These are phyloP conservation scores for Lenwebbia sp. DNA, from an alignment of 345 rosid genomes.

Conservation along the genomic window DNA sequence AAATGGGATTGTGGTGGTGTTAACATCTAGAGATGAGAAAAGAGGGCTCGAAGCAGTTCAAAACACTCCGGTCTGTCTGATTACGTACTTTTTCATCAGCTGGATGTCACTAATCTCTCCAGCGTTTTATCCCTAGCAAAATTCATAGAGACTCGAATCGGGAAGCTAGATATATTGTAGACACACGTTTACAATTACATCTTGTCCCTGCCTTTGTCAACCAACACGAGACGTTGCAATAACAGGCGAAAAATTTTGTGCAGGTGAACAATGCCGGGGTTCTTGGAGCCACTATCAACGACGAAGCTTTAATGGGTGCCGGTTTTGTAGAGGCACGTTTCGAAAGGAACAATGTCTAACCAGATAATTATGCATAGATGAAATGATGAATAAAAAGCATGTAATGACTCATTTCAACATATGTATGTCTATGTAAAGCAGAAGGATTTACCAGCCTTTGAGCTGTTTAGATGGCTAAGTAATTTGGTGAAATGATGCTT, in stretches of 20 bases:
- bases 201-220: not conserved
- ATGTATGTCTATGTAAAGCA: too few relatives aligned
- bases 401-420: too few relatives aligned
- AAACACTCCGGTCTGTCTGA: not conserved
- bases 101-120: constrained; percentile 3
- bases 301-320: not conserved
- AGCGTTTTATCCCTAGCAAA: constrained; percentile 5
- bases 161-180: constrained; percentile 19
- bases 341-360: not conserved
- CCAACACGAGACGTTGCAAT: too few relatives aligned
- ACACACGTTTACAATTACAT: too few relatives aligned
- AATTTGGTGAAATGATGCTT: not conserved
- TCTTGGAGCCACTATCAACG: not conserved
- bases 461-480: too few relatives aligned
- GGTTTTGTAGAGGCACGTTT: not conserved
- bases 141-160: not conserved
- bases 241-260: not conserved
- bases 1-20: constrained; percentile 2
- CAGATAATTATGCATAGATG: not conserved
- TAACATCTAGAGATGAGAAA: constrained; percentile 15
- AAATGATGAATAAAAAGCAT: too few relatives aligned
- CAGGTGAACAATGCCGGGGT: constrained; percentile 16
- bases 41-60: constrained; percentile 14
- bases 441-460: too few relatives aligned
- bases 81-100: constrained; percentile 5